These are phyloP conservation scores for Agapanthus africanus DNA, from an alignment of 106 monocot species.

Conservation along the genomic window DNA sequence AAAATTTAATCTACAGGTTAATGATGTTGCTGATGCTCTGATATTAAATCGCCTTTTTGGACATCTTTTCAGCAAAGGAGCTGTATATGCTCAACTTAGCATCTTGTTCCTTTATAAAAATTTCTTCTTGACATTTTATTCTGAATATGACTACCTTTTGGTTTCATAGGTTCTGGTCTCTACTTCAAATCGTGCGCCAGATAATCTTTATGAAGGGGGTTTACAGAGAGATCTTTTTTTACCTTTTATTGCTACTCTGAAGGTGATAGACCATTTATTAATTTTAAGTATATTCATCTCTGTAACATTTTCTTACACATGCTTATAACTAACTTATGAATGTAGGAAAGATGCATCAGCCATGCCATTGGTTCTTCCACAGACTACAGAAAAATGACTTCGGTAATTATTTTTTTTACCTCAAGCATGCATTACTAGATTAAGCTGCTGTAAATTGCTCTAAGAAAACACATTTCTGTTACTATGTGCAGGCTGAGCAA, in stretches of 20 bases:
- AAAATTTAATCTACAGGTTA: constrained; percentile 54
- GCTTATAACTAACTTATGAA: background rate
- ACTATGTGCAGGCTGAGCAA: constrained; percentile 59
- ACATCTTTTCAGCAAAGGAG: constrained; percentile 87
- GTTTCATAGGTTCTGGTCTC: constrained; percentile 69
- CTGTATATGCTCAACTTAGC: constrained; percentile 43
- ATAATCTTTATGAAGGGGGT: constrained; percentile 95
- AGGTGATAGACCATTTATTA: constrained; percentile 34
- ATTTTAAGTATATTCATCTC: constrained; percentile 3
- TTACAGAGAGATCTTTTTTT: constrained; percentile 95
- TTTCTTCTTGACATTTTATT: background rate
- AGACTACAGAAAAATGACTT: constrained; percentile 81
- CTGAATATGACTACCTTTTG: background rate
- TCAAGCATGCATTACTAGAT: constrained; percentile 1
- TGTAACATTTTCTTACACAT: background rate
- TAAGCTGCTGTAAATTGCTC: too few relatives aligned
- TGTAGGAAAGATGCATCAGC: constrained; percentile 75
- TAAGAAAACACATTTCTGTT: background rate
- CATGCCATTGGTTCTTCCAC: constrained; percentile 89
- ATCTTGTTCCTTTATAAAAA: background rate
- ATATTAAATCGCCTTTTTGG: constrained; percentile 93
- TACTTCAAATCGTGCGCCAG: constrained; percentile 97
- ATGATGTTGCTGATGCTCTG: constrained; percentile 98
- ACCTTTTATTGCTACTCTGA: constrained; percentile 87
- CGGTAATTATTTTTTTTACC: constrained; percentile 11